These are phyloP conservation scores for Huntiella abstrusa DNA, from an alignment of 2,329 filamentous ascomycete genomes.

Conservation along the genomic window DNA sequence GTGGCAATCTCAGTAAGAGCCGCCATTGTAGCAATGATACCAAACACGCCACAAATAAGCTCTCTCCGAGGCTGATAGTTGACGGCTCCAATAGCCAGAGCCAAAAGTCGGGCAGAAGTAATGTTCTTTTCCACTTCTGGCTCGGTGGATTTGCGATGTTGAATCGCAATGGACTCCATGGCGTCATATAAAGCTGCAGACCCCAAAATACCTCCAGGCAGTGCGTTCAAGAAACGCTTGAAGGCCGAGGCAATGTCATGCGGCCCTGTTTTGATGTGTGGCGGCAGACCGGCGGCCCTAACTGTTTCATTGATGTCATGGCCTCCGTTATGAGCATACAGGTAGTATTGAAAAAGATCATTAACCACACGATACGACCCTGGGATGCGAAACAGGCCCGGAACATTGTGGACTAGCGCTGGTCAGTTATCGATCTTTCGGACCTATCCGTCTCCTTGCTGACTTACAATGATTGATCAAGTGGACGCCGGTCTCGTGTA, in stretches of 20 bases:
- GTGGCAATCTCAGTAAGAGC: conserved; percentile 33
- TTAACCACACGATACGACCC: conserved; percentile 38
- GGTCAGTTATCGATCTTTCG: not conserved
- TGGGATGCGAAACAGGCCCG: conserved; percentile 44
- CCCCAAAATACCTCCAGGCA: conserved; percentile 49
- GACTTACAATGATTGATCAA: conserved; percentile 38
- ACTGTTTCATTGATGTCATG: conserved; percentile 29
- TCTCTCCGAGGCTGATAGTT: conserved; percentile 40
- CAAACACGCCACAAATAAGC: conserved; percentile 48
- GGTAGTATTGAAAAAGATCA: conserved; percentile 45
- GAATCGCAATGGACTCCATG: conserved; percentile 22
- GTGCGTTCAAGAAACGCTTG: conserved; percentile 41
- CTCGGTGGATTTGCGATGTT: conserved; percentile 26
- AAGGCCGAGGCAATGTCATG: conserved; percentile 51
- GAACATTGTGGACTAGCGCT: conserved; percentile 22
- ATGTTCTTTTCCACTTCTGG: conserved; percentile 35
- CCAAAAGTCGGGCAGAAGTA: conserved; percentile 44
- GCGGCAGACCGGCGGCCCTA: conserved; percentile 37
- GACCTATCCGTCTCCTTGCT: not conserved
- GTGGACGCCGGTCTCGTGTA: conserved; percentile 47
- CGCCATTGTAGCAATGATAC: conserved; percentile 42
- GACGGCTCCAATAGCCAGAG: conserved; percentile 41
- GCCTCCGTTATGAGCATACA: conserved; percentile 15
- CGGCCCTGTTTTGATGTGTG: conserved; percentile 37
- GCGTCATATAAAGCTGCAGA: conserved; percentile 42